phyloP scores from a whole-genome alignment of 225 moss, liverwort and hornwort genomes.

The Marchantia paleacea region DNA sequence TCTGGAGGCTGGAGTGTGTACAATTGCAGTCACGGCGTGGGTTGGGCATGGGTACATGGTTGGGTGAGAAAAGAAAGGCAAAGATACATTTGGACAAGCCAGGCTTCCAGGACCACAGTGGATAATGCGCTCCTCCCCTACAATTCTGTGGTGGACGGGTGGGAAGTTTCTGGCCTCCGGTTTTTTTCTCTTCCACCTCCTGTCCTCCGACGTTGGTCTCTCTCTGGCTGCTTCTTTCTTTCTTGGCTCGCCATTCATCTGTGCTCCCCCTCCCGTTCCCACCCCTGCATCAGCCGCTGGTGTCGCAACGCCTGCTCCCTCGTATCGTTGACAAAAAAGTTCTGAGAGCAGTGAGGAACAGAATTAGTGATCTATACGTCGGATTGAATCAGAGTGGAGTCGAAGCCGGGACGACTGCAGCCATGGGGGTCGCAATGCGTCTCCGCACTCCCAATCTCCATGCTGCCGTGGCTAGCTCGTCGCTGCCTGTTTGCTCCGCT shows the following conservation, averaged over 20 bases:
- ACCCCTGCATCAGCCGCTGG: background rate
- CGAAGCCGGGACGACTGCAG: slow-evolving; percentile 9
- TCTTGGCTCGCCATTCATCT: background rate
- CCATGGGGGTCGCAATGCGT: slow-evolving; percentile 46
- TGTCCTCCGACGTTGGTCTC: background rate
- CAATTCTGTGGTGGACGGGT: slow-evolving; percentile 18
- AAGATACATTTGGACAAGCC: background rate
- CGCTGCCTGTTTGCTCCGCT: background rate
- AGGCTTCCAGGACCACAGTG: background rate
- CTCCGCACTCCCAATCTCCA: slow-evolving; percentile 25
- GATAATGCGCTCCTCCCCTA: slow-evolving; percentile 11
- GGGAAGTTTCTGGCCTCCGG: background rate
- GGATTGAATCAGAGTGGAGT: too few relatives aligned
- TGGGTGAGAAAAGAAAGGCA: slow-evolving; percentile 8
- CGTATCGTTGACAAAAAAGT: background rate
- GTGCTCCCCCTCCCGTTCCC: background rate
- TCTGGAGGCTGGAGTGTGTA: background rate
- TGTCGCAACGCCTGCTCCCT: too few relatives aligned
- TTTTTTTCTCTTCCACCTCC: background rate
- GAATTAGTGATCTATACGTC: background rate
- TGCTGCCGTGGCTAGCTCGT: background rate
- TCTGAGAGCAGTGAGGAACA: background rate
- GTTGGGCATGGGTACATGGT: background rate
- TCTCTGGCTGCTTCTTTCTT: background rate
- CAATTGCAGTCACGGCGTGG: background rate